These are phyloP conservation scores for Solanum peruvianum DNA, from an alignment of 257 asterid species.

Conservation along the genomic window DNA sequence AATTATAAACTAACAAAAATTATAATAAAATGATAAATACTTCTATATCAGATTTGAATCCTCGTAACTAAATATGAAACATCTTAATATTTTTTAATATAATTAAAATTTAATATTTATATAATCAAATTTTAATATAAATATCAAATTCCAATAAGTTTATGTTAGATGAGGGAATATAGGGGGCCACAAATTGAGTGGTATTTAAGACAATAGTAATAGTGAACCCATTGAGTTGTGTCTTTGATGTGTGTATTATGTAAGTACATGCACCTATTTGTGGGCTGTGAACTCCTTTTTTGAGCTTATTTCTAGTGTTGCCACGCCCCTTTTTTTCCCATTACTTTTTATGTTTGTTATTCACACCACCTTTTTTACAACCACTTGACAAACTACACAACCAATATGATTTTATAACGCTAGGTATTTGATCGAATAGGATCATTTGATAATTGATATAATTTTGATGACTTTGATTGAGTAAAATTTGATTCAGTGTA, in stretches of 20 bases:
- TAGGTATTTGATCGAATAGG: not conserved
- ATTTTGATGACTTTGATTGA: not conserved
- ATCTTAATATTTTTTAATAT: no score
- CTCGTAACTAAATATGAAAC: no score
- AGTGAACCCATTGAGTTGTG: not conserved
- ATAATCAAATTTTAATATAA: not conserved
- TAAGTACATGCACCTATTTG: not conserved
- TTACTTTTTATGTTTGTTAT: not conserved
- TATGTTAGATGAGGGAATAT: not conserved
- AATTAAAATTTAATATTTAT: no score
- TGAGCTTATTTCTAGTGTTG: conserved; percentile 9
- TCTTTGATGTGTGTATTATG: not conserved
- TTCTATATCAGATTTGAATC: no score
- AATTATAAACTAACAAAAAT: not conserved
- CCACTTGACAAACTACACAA: not conserved
- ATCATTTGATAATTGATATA: not conserved
- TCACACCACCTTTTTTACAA: not conserved
- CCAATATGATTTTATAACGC: no score
- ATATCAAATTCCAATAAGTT: fast-evolving
- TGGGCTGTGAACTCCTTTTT: not conserved
- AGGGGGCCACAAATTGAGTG: not conserved
- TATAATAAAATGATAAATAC: no score
- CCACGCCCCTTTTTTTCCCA: conserved; percentile 3
- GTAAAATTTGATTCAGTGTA: not conserved
- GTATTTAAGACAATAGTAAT: not conserved